Conservation (phyloP, 306 rosid genomes). For the Carpinus fangiana region DNA sequence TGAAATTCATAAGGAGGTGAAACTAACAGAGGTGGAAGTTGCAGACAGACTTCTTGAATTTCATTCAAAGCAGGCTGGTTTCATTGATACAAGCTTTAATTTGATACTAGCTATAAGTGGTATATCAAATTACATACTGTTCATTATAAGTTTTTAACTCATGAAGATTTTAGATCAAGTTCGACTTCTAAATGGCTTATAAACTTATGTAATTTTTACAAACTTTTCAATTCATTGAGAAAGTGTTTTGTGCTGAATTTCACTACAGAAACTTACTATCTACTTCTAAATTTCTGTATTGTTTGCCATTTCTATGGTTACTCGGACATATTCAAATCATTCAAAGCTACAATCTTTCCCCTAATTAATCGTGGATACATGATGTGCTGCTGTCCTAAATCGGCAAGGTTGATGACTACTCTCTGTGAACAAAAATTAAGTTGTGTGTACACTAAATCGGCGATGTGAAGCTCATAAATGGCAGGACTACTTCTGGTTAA, state of each 20-base stretch:
- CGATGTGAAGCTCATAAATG: too few relatives aligned
- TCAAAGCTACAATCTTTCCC: too few relatives aligned
- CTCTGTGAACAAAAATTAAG: too few relatives aligned
- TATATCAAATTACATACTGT: conserved; percentile 22
- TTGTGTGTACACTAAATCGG: too few relatives aligned
- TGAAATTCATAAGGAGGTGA: conserved; percentile 52
- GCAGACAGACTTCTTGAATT: conserved; percentile 87
- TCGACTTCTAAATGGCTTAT: background rate
- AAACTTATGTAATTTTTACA: background rate
- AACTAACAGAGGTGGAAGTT: conserved; percentile 77
- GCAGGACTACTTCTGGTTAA: too few relatives aligned
- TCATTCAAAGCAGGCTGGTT: conserved; percentile 85
- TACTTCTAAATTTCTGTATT: background rate
- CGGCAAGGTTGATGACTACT: too few relatives aligned
- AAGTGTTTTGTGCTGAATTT: background rate
- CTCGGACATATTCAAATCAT: too few relatives aligned
- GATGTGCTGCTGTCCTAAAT: too few relatives aligned
- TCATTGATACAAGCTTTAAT: conserved; percentile 72
- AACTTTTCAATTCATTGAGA: background rate
- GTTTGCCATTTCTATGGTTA: background rate
- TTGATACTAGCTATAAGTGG: conserved; percentile 83
- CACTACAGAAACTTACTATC: background rate
- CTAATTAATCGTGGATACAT: too few relatives aligned
- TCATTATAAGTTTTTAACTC: background rate
- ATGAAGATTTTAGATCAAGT: background rate